Evolutionary conservation across 495 filamentous ascomycete species (phyloP).

Genomic region (Saxophila tyrrhenica): DNA sequence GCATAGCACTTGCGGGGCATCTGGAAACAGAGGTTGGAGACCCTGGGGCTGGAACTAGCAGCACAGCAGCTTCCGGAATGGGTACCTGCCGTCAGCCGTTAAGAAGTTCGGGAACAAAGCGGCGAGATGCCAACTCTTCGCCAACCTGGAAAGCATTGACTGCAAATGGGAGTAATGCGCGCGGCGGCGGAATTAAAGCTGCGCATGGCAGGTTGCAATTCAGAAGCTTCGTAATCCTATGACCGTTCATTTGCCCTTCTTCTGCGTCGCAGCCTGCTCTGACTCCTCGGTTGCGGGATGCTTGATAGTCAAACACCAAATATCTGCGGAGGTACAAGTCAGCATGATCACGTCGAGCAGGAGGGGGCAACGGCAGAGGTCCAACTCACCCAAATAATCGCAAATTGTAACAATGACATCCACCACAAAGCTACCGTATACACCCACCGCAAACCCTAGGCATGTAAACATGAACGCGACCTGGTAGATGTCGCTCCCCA

Average conservation of each 20-base stretch:
- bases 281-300: conserved; percentile 36
- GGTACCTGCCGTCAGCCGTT: too few species aligned
- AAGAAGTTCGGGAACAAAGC: too few species aligned
- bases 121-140: too few species aligned
- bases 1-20: too few species aligned
- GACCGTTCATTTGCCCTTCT: conserved; percentile 1
- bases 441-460: conserved; percentile 65
- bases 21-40: too few species aligned
- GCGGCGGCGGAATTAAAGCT: too few species aligned
- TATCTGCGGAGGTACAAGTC: conserved; percentile 41
- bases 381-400: conserved; percentile 52
- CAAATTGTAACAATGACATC: conserved; percentile 96
- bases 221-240: too few species aligned
- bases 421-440: conserved; percentile 91
- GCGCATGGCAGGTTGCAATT: too few species aligned
- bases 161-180: too few species aligned
- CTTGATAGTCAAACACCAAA: conserved; percentile 97
- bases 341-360: background rate
- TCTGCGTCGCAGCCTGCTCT: conserved; percentile 5
- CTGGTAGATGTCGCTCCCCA: conserved; percentile 66
- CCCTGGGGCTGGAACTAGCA: too few species aligned
- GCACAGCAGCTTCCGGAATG: too few species aligned
- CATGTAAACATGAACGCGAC: conserved; percentile 77
- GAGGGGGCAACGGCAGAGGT: background rate
- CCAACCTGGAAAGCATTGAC: too few species aligned